Percentiles rank a stretch among this genome's conserved stretches.
These are phyloP conservation scores for Pyronema domesticum DNA, from an alignment of 495 filamentous ascomycete species.

Conservation along the genomic window DNA sequence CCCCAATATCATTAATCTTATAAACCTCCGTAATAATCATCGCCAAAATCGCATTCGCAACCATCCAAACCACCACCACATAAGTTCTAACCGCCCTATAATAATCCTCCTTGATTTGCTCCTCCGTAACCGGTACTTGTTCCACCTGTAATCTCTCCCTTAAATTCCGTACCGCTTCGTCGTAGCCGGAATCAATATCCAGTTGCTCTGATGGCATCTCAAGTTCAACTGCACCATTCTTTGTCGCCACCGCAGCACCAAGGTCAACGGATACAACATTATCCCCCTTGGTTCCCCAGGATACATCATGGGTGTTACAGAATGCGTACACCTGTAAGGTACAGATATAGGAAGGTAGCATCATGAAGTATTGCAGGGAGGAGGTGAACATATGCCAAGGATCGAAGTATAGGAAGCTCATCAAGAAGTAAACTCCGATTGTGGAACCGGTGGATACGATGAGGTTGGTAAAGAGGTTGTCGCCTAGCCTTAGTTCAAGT, in stretches of 20 bases:
- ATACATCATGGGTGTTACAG: conserved; percentile 98
- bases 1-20: conserved; percentile 42
- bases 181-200: conserved; percentile 95
- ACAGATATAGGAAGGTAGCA: conserved; percentile 88
- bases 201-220: conserved; percentile 97
- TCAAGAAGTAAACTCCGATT: conserved; percentile 86
- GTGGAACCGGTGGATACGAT: conserved; percentile 80
- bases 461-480: conserved; percentile 85
- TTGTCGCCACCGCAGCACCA: conserved; percentile 56
- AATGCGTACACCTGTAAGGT: conserved; percentile 97
- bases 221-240: conserved; percentile 60
- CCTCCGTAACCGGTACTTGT: conserved; percentile 40
- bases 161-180: conserved; percentile 90
- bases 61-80: conserved; percentile 95
- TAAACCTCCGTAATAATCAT: conserved; percentile 92
- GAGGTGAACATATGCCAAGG: conserved; percentile 99
- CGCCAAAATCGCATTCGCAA: conserved; percentile 74
- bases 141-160: conserved; percentile 80
- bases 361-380: conserved; percentile 78
- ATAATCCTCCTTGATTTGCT: conserved; percentile 91
- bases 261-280: conserved; percentile 85
- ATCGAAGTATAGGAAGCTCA: conserved; percentile 88
- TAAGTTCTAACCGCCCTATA: conserved; percentile 95
- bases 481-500: conserved; percentile 41
- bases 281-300: conserved; percentile 98